phyloP scores from a whole-genome alignment of 2,329 filamentous ascomycete species.

The Aspergillus candidus region DNA sequence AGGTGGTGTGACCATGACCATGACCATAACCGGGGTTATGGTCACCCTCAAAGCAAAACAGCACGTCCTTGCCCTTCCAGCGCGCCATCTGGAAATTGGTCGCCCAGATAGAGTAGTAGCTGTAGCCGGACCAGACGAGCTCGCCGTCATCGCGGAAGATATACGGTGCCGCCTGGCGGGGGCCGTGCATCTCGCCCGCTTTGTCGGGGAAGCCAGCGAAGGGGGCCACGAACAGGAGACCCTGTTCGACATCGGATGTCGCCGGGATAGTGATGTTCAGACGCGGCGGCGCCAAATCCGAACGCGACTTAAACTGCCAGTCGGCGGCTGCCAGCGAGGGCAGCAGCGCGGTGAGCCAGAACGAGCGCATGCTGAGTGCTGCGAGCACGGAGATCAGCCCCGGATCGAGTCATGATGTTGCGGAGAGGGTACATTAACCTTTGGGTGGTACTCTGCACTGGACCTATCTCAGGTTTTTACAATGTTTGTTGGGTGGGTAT shows the following conservation, averaged over 20 bases:
- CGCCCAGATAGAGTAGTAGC: slow-evolving; percentile 48
- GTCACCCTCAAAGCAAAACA: slow-evolving; percentile 51
- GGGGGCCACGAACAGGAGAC: slow-evolving; percentile 36
- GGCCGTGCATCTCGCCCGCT: slow-evolving; percentile 21
- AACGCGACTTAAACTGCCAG: slow-evolving; percentile 45
- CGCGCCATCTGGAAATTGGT: slow-evolving; percentile 47
- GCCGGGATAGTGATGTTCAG: slow-evolving; percentile 38
- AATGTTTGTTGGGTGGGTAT: too few relatives aligned
- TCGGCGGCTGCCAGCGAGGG: slow-evolving; percentile 30
- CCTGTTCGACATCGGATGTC: slow-evolving; percentile 27
- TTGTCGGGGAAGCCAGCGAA: slow-evolving; percentile 26
- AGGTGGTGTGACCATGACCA: slow-evolving; percentile 50
- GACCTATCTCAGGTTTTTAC: neutral
- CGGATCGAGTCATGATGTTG: slow-evolving; percentile 13
- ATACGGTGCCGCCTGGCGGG: slow-evolving; percentile 50
- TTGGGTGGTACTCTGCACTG: slow-evolving; percentile 18
- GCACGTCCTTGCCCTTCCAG: slow-evolving; percentile 48
- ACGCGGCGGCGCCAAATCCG: slow-evolving; percentile 43
- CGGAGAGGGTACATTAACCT: slow-evolving; percentile 30
- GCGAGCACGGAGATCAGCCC: slow-evolving; percentile 23
- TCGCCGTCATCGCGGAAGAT: slow-evolving; percentile 52
- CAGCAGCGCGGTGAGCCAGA: slow-evolving; percentile 11
- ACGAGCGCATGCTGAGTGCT: slow-evolving; percentile 8
- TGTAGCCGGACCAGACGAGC: slow-evolving; percentile 53
- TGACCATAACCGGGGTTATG: slow-evolving; percentile 49